phyloP scores from a whole-genome alignment of 1,284 basidiomycete species.

The Austropuccinia psidii region DNA sequence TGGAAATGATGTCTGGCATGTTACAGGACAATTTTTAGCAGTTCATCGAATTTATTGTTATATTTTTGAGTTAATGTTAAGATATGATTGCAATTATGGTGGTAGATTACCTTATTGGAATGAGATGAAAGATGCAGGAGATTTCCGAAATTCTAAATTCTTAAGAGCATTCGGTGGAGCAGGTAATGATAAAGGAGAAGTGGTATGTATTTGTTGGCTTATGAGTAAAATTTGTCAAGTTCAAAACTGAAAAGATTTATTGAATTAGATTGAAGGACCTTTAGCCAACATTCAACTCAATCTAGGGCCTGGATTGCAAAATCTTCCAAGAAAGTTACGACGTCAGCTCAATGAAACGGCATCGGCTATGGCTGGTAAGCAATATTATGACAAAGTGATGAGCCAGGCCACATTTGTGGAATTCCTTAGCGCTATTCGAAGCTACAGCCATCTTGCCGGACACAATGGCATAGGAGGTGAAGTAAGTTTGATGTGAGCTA shows the following conservation, averaged over 20 bases:
- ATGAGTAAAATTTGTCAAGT: background rate
- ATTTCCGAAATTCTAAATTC: constrained; percentile 19
- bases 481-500: background rate
- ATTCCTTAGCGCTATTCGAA: constrained; percentile 18
- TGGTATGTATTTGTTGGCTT: constrained; percentile 4
- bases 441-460: constrained; percentile 5
- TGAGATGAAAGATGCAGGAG: constrained; percentile 26
- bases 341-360: constrained; percentile 30
- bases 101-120: constrained; percentile 34
- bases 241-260: background rate
- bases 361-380: constrained; percentile 8
- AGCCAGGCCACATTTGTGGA: background rate
- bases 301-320: constrained; percentile 17
- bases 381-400: constrained; percentile 21
- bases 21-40: constrained; percentile 25
- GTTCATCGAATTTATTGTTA: constrained; percentile 26
- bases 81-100: constrained; percentile 18
- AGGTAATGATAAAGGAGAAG: constrained; percentile 1
- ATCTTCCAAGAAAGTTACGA: background rate
- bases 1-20: constrained; percentile 29
- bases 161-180: constrained; percentile 29
- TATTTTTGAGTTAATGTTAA: constrained; percentile 28
- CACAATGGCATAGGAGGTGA: constrained; percentile 11
- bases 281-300: constrained; percentile 2
- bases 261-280: constrained; percentile 7